These are phyloP conservation scores for Lepiota venenata DNA, from an alignment of 768 basidiomycete genomes.

Conservation along the genomic window DNA sequence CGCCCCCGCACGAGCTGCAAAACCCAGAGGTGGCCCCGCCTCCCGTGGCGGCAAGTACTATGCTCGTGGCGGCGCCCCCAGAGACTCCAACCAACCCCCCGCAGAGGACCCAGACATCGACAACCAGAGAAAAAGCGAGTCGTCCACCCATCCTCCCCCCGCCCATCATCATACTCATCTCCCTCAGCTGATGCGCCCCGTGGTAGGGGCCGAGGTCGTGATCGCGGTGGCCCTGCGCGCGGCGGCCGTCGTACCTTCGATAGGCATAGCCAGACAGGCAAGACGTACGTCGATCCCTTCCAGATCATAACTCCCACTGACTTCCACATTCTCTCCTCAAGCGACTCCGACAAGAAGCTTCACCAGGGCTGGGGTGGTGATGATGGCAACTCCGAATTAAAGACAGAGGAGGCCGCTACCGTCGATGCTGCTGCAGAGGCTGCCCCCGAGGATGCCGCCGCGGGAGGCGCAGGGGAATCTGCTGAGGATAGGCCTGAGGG, in stretches of 20 bases:
- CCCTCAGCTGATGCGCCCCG: conserved; percentile 43
- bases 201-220: conserved; percentile 49
- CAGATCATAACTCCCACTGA: conserved; percentile 15
- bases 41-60: conserved; percentile 69
- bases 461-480: conserved; percentile 26
- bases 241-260: conserved; percentile 79
- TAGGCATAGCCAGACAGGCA: conserved; percentile 84
- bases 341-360: conserved; percentile 94
- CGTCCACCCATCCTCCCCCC: conserved; percentile 4
- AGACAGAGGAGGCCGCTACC: conserved; percentile 72
- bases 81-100: conserved; percentile 25
- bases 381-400: conserved; percentile 80
- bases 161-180: not conserved
- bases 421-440: conserved; percentile 63
- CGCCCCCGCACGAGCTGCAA: conserved; percentile 38
- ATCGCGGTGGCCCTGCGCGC: conserved; percentile 44
- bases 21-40: conserved; percentile 53
- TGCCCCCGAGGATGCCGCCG: conserved; percentile 31
- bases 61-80: conserved; percentile 48
- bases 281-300: conserved; percentile 51
- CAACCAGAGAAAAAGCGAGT: conserved; percentile 35
- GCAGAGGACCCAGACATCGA: conserved; percentile 26
- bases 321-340: conserved; percentile 25
- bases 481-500: conserved; percentile 38
- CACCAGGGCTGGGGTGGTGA: conserved; percentile 96